Base-by-base conservation (phyloP, 805 yeast species). In the Kazachstania kunashirensis region DNA sequence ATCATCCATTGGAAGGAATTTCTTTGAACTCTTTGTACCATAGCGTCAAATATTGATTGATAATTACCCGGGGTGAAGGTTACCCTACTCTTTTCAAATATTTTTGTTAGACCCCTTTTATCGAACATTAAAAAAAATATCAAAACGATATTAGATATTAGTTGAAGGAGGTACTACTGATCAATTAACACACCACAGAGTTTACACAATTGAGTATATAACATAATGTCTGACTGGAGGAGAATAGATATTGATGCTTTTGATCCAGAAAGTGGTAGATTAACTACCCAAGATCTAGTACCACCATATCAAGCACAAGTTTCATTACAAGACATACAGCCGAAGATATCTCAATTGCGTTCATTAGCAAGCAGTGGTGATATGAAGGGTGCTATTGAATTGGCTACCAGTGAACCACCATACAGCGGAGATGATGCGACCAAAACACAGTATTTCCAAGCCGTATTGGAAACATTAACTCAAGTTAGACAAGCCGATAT, bases 191-290 rank as follows among this genome's bases (percentile, higher is more conserved):
- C n/a, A n/a, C n/a, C n/a, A n/a, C n/a, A n/a, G n/a, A n/a, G n/a
- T n/a, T n/a, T n/a, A n/a, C n/a, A n/a, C n/a, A n/a, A n/a, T n/a
- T n/a, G n/a, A n/a, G n/a, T n/a, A n/a, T n/a, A n/a, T n/a, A n/a
- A n/a, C n/a, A n/a, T 17, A 3, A 48, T 48, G 52, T 37, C 42
- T 42, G 86, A 80, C 55, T 83, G 94, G 94, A 81, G 98, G 73
- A 77, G 92, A 71, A 84, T 89, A 49, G 95, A 92, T 59, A 78
- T 92, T 37, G 97, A 92, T 61, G 83, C 85, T 13, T 77, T 77
- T 46, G 96, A 88, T 54, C 83, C 94, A 3, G 95, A 88, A 32
- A 73, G 71, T 48, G 66, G 65, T 13, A 77, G 75, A 50, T 60
- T 83, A 44, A 68, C 79, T 23, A 68, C 69, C 31, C 75, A 71